Evolutionary conservation across 2,329 filamentous ascomycete genomes (phyloP).

Genomic region (Alternaria brassicicola): DNA sequence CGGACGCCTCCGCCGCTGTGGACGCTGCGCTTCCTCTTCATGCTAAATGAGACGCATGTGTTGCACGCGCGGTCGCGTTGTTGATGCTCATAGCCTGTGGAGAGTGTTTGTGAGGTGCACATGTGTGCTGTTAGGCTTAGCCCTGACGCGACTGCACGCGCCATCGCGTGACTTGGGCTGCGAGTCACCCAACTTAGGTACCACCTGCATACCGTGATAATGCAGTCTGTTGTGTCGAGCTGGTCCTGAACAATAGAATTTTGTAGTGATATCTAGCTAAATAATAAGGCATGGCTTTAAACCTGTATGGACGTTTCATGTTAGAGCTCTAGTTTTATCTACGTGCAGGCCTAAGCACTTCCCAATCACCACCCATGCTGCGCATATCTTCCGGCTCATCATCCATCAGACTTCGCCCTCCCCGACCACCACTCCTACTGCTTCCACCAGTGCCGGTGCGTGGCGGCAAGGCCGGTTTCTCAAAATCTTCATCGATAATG

Average conservation of each 20-base stretch:
- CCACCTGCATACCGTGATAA: neutral
- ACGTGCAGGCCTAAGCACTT: constrained; percentile 42
- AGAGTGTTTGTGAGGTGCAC: neutral
- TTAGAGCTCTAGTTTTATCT: neutral
- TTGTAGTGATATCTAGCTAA: neutral
- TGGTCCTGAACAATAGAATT: neutral
- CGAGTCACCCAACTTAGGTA: neutral
- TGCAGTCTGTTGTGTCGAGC: neutral
- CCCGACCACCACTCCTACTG: constrained; percentile 12
- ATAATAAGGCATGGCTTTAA: neutral
- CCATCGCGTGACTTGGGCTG: neutral
- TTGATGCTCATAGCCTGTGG: neutral
- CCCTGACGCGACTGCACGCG: constrained; percentile 2
- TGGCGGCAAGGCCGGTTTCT: constrained; percentile 41
- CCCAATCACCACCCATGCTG: constrained; percentile 46
- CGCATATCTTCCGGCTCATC: constrained; percentile 44
- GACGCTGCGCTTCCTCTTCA: constrained; percentile 39
- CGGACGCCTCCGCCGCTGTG: constrained; percentile 23
- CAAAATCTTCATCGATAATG: constrained; percentile 28
- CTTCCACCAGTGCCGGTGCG: constrained; percentile 39
- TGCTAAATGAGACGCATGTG: neutral
- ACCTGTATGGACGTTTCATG: neutral
- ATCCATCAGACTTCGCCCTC: constrained; percentile 43
- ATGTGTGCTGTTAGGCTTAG: neutral
- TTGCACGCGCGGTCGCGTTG: neutral